phyloP scores from a whole-genome alignment of 1,139 yeast genomes.

The Debaryomyces subglobosus region DNA sequence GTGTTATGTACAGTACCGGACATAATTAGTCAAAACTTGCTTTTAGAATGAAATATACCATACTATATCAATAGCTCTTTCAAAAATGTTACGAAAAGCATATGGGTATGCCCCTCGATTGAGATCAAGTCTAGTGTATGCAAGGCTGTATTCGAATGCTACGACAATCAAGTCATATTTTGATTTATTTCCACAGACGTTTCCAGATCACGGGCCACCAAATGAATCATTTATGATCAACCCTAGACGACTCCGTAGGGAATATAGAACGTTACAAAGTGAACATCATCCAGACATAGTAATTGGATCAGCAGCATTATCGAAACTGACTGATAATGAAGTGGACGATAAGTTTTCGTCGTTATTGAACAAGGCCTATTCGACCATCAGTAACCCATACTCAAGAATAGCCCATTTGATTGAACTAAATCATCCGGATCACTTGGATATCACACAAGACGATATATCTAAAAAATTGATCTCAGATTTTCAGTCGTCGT shows the following conservation, averaged over 20 bases:
- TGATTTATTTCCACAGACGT: constrained; percentile 71
- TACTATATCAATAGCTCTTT: neutral
- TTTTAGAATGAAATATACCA: neutral
- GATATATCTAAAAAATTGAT: constrained; percentile 42
- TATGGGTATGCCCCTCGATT: neutral
- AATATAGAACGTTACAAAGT: constrained; percentile 73
- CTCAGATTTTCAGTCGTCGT: constrained; percentile 32
- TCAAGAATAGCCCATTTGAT: constrained; percentile 52
- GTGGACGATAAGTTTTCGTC: constrained; percentile 43
- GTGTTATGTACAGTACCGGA: constrained; percentile 2
- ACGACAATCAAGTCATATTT: constrained; percentile 41
- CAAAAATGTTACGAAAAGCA: neutral
- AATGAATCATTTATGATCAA: constrained; percentile 61
- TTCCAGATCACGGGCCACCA: constrained; percentile 73
- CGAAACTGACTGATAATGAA: constrained; percentile 17
- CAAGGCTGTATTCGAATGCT: constrained; percentile 8
- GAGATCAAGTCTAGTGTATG: neutral
- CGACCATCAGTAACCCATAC: constrained; percentile 70
- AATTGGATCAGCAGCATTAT: constrained; percentile 30
- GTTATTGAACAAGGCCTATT: constrained; percentile 73
- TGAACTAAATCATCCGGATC: constrained; percentile 39
- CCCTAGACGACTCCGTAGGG: constrained; percentile 60
- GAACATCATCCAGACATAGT: constrained; percentile 78
- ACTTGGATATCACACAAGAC: constrained; percentile 44
- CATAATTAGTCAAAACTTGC: neutral